Evolutionary conservation across 345 rosid genomes (phyloP), one percentile per base, ranked within the genome.

Genomic region (Gynandropsis gynandra): DNA sequence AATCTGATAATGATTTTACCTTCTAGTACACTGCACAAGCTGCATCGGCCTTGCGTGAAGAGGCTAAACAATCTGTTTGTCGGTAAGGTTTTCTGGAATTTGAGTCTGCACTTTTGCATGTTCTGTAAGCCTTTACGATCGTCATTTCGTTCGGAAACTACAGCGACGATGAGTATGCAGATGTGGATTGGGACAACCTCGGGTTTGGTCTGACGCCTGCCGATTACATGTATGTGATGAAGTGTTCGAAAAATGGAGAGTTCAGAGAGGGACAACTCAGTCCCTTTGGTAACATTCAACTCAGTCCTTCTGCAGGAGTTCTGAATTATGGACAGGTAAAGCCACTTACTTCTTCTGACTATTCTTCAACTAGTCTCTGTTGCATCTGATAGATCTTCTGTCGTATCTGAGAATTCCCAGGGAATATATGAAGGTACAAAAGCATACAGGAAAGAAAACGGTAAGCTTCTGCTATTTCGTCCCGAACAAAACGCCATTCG

Each of bases 341-440:
- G 0, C 7, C 43, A n/a, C 63, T 66, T n/a, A 8, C 12, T 20
- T 10, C 24, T n/a, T 0, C 18, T 0, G 42, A 19, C 18, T 34
- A 56, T 48, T 8, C 56, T 52, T 49, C 42, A 24, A 16, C 50
- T n/a, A 49, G 2, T 42, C n/a, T n/a, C 56, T 49, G 24, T 18
- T 8, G 4, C 47, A 5, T 41, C 0, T 56, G 4, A 56, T 29
- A 33, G 36, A 33, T 33, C 9, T 1, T 36, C 10, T 36, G 58
- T 13, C 4, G 16, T 40, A 14, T 31, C 42, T 46, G 38, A 24
- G 40, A 14, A 38, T 34, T 9, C 1, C 1, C 65, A 90, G 95
- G 98, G 83, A 7, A 36, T 87, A 15, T 81, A 75, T 50, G 98
- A 90, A 77, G 87, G 98, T 31, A 59, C 74, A 41, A 90, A 90